A percentile compares a stretch with the other conserved stretches of the same genome.
phyloP scores from a whole-genome alignment of 2,329 filamentous ascomycete genomes.

The Tolypocladium paradoxum region DNA sequence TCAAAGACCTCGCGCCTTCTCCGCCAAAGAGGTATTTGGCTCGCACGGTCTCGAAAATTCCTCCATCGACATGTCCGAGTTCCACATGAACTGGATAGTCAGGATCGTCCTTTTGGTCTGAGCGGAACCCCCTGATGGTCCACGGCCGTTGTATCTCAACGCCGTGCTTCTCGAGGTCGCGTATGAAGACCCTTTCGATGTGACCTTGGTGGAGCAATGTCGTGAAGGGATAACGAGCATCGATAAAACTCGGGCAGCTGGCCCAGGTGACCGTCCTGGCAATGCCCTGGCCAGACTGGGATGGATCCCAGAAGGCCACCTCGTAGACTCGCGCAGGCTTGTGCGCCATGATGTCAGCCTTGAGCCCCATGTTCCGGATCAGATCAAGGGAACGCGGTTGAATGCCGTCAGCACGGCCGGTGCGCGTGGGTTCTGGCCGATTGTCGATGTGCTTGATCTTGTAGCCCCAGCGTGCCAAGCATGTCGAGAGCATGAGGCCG shows the following conservation, averaged over 20 bases:
- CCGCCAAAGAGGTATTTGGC: slow-evolving; percentile 63
- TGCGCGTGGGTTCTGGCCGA: slow-evolving; percentile 70
- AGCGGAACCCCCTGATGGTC: slow-evolving; percentile 50
- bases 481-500: slow-evolving; percentile 78
- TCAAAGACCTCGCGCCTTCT: slow-evolving; percentile 58
- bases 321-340: slow-evolving; percentile 79
- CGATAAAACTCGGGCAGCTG: slow-evolving; percentile 76
- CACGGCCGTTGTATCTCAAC: slow-evolving; percentile 53
- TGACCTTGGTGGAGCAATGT: slow-evolving; percentile 61
- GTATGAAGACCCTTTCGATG: slow-evolving; percentile 60
- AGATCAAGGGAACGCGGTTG: slow-evolving; percentile 83
- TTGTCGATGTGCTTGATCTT: slow-evolving; percentile 94
- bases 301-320: slow-evolving; percentile 63
- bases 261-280: slow-evolving; percentile 66
- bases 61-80: slow-evolving; percentile 66
- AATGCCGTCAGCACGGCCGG: slow-evolving; percentile 83
- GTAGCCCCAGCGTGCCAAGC: slow-evolving; percentile 86
- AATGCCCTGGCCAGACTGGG: slow-evolving; percentile 44
- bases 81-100: slow-evolving; percentile 74
- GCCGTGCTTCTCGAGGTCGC: slow-evolving; percentile 52
- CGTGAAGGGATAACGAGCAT: slow-evolving; percentile 60
- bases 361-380: slow-evolving; percentile 79
- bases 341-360: slow-evolving; percentile 77
- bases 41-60: slow-evolving; percentile 52
- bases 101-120: slow-evolving; percentile 41